Evolutionary conservation across 495 filamentous ascomycete species (phyloP).

Genomic region (Neurospora sp.): DNA sequence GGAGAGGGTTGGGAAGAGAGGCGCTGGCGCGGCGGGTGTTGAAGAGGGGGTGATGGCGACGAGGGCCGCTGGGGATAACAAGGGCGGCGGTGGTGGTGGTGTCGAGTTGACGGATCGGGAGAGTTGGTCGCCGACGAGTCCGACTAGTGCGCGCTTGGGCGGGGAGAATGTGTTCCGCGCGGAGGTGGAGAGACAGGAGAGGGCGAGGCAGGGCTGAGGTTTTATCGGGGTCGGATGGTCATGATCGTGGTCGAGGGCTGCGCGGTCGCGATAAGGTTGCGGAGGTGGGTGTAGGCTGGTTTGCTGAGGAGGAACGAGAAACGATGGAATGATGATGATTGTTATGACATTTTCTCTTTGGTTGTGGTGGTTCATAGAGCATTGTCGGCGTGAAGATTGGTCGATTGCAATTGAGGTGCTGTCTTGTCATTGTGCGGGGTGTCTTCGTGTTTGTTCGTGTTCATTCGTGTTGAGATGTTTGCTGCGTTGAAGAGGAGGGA

Average conservation of each 20-base stretch:
- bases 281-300: background rate
- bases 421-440: background rate
- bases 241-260: background rate
- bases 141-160: background rate
- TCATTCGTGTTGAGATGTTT: background rate
- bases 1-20: constrained; percentile 5
- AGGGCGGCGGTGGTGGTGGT: constrained; percentile 6
- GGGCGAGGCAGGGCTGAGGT: constrained; percentile 8
- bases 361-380: background rate
- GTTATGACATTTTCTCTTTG: background rate
- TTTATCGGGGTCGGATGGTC: background rate
- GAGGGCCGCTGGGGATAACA: constrained; percentile 2
- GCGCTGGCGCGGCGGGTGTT: background rate
- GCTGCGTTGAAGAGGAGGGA: background rate
- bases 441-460: background rate
- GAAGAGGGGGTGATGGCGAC: background rate
- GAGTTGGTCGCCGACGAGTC: constrained; percentile 22
- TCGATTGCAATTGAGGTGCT: background rate
- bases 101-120: constrained; percentile 24
- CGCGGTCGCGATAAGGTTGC: background rate
- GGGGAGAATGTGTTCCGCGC: constrained; percentile 26
- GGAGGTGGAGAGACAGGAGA: constrained; percentile 23
- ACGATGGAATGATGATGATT: background rate
- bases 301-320: background rate
- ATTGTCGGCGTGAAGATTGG: background rate